Percentiles rank a stretch among this genome's conserved stretches.
phyloP scores from a whole-genome alignment of 1,139 yeast species.

The Magnusiomyces clavatus region DNA sequence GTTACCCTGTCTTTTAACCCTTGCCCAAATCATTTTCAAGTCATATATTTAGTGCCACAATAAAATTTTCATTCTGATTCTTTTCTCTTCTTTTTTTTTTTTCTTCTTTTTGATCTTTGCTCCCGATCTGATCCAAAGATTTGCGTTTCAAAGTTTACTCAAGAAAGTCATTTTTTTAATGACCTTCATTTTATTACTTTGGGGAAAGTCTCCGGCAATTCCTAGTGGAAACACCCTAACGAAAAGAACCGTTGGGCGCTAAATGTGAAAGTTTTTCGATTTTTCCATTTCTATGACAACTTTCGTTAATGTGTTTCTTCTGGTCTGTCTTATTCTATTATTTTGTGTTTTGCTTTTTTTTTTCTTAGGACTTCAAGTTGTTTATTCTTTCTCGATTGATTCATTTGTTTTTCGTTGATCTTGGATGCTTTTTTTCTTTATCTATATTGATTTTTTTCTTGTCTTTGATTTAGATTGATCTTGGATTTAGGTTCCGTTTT shows the following conservation, averaged over 20 bases:
- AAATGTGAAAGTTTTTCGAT: not conserved
- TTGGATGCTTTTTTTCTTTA: constrained; percentile 1
- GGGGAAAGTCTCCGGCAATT: constrained; percentile 9
- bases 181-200: not conserved
- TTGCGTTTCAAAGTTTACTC: constrained; percentile 8
- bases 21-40: not conserved
- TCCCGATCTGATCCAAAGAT: constrained; percentile 5
- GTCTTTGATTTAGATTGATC: not conserved
- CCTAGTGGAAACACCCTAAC: constrained; percentile 7
- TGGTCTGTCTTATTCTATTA: not conserved
- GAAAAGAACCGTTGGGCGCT: constrained; percentile 5
- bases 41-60: too few relatives aligned
- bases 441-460: not conserved
- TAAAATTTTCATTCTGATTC: not conserved
- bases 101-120: not conserved
- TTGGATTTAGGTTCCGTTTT: not conserved
- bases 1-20: not conserved
- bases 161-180: constrained; percentile 2
- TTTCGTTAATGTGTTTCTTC: not conserved
- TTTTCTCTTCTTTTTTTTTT: not conserved
- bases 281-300: not conserved
- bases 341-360: not conserved
- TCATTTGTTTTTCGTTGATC: not conserved
- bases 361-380: not conserved
- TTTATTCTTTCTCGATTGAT: not conserved